Evolutionary conservation across 2,329 filamentous ascomycete species (phyloP).

Genomic region (Phaeosphaeriaceae sp.): DNA sequence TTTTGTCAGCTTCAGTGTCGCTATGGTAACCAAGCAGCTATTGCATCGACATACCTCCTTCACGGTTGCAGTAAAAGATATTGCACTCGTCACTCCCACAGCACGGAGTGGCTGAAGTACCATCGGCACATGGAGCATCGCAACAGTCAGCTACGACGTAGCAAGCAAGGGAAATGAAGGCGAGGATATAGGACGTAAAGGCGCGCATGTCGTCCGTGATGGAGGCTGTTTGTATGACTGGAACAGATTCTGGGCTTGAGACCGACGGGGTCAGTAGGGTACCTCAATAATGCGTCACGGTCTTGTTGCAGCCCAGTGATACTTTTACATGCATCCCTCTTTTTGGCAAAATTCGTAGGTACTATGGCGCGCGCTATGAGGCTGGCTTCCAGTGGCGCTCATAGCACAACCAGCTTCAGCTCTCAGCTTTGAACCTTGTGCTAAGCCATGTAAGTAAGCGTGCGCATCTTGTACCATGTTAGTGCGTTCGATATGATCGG

Average conservation of each 20-base stretch:
- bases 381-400: neutral
- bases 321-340: too few species aligned
- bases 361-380: neutral
- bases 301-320: neutral
- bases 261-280: neutral
- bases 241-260: neutral
- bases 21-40: neutral
- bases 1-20: neutral
- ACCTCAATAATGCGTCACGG: neutral
- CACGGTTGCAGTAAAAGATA: neutral
- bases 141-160: neutral
- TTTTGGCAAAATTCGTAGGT: neutral
- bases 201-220: neutral
- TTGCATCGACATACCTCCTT: neutral
- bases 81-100: neutral
- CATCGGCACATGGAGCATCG: neutral
- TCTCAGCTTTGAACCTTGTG: neutral
- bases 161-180: neutral
- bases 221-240: neutral
- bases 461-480: neutral
- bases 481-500: too few species aligned
- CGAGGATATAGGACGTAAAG: neutral
- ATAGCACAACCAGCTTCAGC: neutral
- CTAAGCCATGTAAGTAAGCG: neutral
- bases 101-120: neutral